These are phyloP conservation scores for Suillus hirtellus DNA, from an alignment of 768 basidiomycete species.

Conservation along the genomic window DNA sequence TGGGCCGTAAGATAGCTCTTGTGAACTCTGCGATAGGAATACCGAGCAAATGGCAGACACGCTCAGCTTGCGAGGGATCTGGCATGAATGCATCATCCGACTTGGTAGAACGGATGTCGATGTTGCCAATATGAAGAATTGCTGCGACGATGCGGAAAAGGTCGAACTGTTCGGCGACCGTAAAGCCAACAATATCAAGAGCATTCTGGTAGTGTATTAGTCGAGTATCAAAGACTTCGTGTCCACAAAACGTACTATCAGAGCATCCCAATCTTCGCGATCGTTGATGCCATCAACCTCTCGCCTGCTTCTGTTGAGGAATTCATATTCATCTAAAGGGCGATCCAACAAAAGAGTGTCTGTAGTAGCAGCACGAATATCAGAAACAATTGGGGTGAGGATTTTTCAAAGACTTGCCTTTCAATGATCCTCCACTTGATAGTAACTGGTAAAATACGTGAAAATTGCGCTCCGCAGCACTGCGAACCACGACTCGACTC, in stretches of 20 bases:
- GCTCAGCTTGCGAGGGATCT: constrained; percentile 83
- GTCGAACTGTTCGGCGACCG: constrained; percentile 80
- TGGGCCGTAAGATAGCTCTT: constrained; percentile 84
- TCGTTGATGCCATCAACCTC: constrained; percentile 98
- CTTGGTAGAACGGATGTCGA: constrained; percentile 74
- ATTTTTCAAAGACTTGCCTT: constrained; percentile 46
- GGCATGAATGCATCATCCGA: constrained; percentile 79
- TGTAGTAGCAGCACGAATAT: constrained; percentile 30
- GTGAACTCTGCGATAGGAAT: constrained; percentile 86
- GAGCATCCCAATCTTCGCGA: constrained; percentile 77
- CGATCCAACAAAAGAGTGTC: constrained; percentile 76
- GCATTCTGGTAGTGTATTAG: constrained; percentile 53
- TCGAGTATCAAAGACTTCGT: neutral
- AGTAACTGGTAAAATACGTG: constrained; percentile 97
- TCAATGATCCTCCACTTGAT: constrained; percentile 68
- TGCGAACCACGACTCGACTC: constrained; percentile 88
- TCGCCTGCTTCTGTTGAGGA: constrained; percentile 83
- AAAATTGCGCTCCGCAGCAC: constrained; percentile 88
- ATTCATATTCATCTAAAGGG: constrained; percentile 81
- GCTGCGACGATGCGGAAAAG: constrained; percentile 93
- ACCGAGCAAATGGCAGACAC: constrained; percentile 88
- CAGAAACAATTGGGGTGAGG: constrained; percentile 3
- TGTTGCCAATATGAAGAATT: constrained; percentile 95
- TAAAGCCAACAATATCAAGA: constrained; percentile 88
- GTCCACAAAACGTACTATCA: constrained; percentile 53